Evolutionary conservation across 257 asterid species (phyloP).

Genomic region (Lantana camara): DNA sequence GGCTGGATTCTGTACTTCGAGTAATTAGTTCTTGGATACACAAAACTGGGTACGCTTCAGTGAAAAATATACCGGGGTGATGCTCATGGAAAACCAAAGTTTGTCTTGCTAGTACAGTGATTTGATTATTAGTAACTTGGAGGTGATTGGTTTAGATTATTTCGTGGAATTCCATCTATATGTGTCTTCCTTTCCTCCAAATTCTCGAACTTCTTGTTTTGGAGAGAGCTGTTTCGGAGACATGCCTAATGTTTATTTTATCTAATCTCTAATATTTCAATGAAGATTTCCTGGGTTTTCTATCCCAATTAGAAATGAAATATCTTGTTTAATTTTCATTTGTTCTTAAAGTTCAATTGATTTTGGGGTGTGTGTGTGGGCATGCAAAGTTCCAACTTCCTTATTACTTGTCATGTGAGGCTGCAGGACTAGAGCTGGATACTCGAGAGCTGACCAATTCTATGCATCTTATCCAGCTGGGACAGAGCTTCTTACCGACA

Average conservation of each 20-base stretch:
- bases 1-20: neutral
- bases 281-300: conserved; percentile 9
- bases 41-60: neutral
- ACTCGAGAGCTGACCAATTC: conserved; percentile 89
- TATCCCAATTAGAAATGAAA: neutral
- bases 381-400: conserved; percentile 2
- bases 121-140: neutral
- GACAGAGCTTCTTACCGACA: conserved; percentile 83
- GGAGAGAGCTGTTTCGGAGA: neutral
- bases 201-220: neutral
- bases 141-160: neutral
- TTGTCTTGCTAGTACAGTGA: neutral
- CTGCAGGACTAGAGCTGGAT: conserved; percentile 90
- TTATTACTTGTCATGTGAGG: conserved; percentile 17
- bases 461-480: conserved; percentile 98
- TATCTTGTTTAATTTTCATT: neutral
- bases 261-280: neutral
- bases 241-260: neutral
- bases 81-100: neutral
- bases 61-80: neutral
- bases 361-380: neutral
- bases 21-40: neutral
- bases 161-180: conserved; percentile 1
- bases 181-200: neutral
- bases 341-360: neutral